Conservation (phyloP, 805 yeast species). For the Wickerhamiella galacta region DNA sequence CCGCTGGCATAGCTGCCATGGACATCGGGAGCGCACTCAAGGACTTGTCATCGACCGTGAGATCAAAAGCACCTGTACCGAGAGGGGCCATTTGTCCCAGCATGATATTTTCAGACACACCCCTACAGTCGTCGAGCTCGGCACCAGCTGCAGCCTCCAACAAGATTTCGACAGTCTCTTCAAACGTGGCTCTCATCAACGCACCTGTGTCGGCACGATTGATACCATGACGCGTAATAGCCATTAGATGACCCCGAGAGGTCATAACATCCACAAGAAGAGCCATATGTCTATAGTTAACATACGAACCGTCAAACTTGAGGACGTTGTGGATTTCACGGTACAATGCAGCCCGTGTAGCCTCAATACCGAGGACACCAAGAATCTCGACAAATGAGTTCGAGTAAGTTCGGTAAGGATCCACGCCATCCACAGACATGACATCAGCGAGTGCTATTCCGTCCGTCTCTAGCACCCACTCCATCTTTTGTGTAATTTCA, state of each 20-base stretch:
- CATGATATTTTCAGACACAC: constrained; percentile 95
- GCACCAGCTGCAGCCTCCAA: constrained; percentile 98
- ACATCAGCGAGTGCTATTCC: constrained; percentile 94
- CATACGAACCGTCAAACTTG: constrained; percentile 99
- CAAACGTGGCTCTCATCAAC: constrained; percentile 97
- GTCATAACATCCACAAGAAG: constrained; percentile 96
- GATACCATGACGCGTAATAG: constrained; percentile 98
- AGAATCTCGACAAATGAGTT: constrained; percentile 92
- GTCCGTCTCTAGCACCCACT: constrained; percentile 98
- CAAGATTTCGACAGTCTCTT: constrained; percentile 94
- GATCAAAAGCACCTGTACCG: constrained; percentile 97
- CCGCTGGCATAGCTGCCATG: constrained; percentile 23
- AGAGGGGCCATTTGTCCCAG: constrained; percentile 97
- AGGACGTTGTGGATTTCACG: constrained; percentile 91
- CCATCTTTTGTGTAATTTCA: constrained; percentile 75
- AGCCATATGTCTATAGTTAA: constrained; percentile 96
- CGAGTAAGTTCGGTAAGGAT: constrained; percentile 76
- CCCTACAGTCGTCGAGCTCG: constrained; percentile 93
- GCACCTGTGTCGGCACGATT: constrained; percentile 98
- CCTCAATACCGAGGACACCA: constrained; percentile 94
- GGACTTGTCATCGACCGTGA: constrained; percentile 81
- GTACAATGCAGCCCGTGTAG: constrained; percentile 87
- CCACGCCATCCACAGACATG: constrained; percentile 89
- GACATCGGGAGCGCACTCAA: constrained; percentile 46
- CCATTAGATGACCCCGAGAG: constrained; percentile 93